phyloP scores from a whole-genome alignment of 352 stramenopile species.

The Lagenidium giganteum region DNA sequence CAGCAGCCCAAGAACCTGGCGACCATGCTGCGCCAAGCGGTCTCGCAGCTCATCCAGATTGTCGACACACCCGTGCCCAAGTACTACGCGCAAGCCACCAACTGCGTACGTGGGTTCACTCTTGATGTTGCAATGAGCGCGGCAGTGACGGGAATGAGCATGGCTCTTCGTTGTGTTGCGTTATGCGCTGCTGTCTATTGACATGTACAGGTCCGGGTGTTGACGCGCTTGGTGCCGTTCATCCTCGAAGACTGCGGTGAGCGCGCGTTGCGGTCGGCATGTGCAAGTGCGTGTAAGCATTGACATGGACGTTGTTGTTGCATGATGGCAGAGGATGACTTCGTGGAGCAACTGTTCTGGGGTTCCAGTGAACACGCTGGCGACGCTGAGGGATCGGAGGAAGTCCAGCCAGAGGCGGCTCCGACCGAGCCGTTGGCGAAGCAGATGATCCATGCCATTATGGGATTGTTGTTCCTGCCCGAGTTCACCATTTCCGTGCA shows the following conservation, averaged over 20 bases:
- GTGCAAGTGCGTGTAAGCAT: neutral
- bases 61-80: conserved; percentile 85
- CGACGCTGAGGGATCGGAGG: no score
- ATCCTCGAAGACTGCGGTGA: conserved; percentile 74
- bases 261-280: no score
- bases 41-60: conserved; percentile 82
- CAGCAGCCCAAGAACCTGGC: conserved; percentile 79
- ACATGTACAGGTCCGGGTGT: conserved; percentile 32
- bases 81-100: conserved; percentile 84
- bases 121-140: neutral
- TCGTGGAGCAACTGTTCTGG: conserved; percentile 83
- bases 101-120: conserved; percentile 42
- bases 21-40: conserved; percentile 77
- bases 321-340: conserved; percentile 41
- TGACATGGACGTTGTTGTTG: neutral
- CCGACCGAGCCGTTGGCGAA: conserved; percentile 45
- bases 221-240: conserved; percentile 81
- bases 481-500: conserved; percentile 86
- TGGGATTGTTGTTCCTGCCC: conserved; percentile 80
- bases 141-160: neutral
- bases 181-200: no score
- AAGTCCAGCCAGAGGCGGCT: neutral
- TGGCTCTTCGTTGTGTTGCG: neutral
- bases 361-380: no score
- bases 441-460: conserved; percentile 81